Evolutionary conservation across 306 rosid genomes (phyloP).

Genomic region (Ziziphus jujuba): DNA sequence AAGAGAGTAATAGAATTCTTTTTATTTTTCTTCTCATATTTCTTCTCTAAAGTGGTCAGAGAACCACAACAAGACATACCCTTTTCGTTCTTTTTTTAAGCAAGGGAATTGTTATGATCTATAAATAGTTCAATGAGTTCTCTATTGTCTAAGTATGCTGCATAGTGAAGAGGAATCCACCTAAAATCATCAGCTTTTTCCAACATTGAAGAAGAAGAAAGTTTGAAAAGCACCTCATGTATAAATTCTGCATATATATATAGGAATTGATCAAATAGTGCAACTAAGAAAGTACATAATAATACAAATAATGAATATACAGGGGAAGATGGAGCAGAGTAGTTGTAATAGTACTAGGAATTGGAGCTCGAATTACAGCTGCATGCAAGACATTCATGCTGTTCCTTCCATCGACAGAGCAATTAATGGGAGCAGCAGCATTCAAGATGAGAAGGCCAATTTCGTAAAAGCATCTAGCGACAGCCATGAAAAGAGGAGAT

Average conservation of each 20-base stretch:
- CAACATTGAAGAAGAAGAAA: neutral
- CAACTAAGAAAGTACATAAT: too few species aligned
- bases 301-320: too few species aligned
- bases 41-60: too few species aligned
- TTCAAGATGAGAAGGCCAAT: neutral
- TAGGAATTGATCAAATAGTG: too few species aligned
- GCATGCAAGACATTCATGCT: constrained; percentile 18
- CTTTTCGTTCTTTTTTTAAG: constrained; percentile 1
- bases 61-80: too few species aligned
- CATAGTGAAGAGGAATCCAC: constrained; percentile 28
- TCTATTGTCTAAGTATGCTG: constrained; percentile 7
- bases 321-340: too few species aligned
- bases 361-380: constrained; percentile 2
- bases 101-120: neutral
- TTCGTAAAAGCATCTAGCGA: neutral
- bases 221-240: neutral
- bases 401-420: neutral
- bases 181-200: neutral
- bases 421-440: too few species aligned
- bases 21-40: too few species aligned
- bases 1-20: too few species aligned
- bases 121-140: neutral
- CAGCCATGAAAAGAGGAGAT: constrained; percentile 11
- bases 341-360: too few species aligned
- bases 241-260: neutral